Evolutionary conservation across 257 asterid species (phyloP).

Genomic region (Cruciata laevipes): DNA sequence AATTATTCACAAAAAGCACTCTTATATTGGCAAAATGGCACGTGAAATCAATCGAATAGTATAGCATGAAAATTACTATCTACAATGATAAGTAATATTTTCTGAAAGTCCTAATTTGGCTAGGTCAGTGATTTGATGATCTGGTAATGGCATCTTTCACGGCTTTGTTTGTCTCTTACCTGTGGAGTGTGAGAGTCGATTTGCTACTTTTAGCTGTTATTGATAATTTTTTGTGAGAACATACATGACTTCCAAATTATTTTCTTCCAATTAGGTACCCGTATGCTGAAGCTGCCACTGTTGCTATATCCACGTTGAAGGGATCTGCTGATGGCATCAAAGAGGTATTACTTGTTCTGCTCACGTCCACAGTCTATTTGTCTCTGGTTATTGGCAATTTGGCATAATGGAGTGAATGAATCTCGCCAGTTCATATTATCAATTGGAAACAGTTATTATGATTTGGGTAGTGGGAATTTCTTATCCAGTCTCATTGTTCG

Average conservation of each 20-base stretch:
- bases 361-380: background rate
- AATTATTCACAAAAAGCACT: too few species aligned
- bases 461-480: background rate
- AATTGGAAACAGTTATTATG: background rate
- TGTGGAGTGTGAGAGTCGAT: background rate
- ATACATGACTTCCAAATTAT: slow-evolving; percentile 2
- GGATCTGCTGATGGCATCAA: slow-evolving; percentile 55
- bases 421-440: background rate
- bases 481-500: background rate
- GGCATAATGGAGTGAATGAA: background rate
- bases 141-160: too few species aligned
- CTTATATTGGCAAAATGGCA: background rate
- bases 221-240: background rate
- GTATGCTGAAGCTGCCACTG: slow-evolving; percentile 78
- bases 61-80: too few species aligned
- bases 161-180: too few species aligned
- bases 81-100: background rate
- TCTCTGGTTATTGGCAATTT: background rate
- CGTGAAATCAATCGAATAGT: background rate
- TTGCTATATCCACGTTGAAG: slow-evolving; percentile 73
- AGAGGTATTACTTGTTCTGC: slow-evolving; percentile 46
- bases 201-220: background rate
- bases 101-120: background rate
- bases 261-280: slow-evolving; percentile 56
- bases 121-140: too few species aligned